These are phyloP conservation scores for Mortierella antarctica DNA, from an alignment of 192 early-diverging fungal genomes.

Conservation along the genomic window DNA sequence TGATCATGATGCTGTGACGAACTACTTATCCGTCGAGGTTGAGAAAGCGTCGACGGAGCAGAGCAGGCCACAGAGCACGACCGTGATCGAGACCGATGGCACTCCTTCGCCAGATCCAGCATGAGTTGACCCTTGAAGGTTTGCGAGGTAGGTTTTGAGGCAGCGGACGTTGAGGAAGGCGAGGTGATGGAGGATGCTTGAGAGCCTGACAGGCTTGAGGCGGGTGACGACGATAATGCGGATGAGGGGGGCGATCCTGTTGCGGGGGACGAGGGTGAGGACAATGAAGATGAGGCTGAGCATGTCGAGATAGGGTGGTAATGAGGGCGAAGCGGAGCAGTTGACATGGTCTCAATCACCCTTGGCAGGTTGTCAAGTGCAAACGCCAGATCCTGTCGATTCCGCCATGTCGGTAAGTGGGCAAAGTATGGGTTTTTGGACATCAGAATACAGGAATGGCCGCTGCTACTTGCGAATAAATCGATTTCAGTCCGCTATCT, in stretches of 20 bases:
- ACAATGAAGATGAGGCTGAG: conserved; percentile 7
- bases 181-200: background rate
- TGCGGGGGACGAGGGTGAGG: background rate
- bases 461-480: too few relatives aligned
- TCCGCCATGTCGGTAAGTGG: conserved; percentile 49
- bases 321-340: conserved; percentile 7
- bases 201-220: background rate
- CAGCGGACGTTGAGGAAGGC: background rate
- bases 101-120: conserved; percentile 36
- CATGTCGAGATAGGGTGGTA: conserved; percentile 22
- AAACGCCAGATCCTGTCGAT: conserved; percentile 48
- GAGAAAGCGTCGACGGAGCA: background rate
- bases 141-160: background rate
- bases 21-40: background rate
- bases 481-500: too few relatives aligned
- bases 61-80: background rate
- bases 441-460: conserved; percentile 7
- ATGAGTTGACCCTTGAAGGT: conserved; percentile 35
- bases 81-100: background rate
- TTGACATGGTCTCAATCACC: conserved; percentile 31
- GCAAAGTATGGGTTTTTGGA: conserved; percentile 50
- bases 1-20: background rate
- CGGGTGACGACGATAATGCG: background rate
- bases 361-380: conserved; percentile 40
- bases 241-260: conserved; percentile 2